Conservation (phyloP, 1,284 basidiomycete species). For the Moniliella sp. region DNA sequence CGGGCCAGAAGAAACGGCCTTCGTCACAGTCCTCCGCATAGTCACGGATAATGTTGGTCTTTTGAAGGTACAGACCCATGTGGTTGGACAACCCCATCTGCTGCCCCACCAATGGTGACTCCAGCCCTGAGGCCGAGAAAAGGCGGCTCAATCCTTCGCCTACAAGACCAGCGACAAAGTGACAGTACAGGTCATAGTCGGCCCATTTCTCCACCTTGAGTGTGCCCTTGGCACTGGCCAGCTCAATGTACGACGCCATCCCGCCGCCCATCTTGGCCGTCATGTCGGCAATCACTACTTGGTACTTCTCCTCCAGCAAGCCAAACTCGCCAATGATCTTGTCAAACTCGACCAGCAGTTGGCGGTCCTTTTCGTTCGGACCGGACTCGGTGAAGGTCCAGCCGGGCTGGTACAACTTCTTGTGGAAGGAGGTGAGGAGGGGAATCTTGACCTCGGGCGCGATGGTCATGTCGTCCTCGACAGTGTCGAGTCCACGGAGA, state of each 20-base stretch:
- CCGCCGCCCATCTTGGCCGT: constrained; percentile 55
- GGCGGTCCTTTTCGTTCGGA: constrained; percentile 70
- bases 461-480: constrained; percentile 97
- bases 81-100: constrained; percentile 76
- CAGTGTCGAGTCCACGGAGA: constrained; percentile 73
- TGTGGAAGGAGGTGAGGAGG: constrained; percentile 61
- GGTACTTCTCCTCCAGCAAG: constrained; percentile 40
- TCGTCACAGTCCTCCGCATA: constrained; percentile 77
- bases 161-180: constrained; percentile 92
- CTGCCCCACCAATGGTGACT: constrained; percentile 51
- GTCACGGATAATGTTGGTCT: constrained; percentile 93
- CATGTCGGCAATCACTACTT: constrained; percentile 57
- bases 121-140: constrained; percentile 68
- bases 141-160: constrained; percentile 83
- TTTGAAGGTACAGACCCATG: constrained; percentile 90
- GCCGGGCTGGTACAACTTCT: constrained; percentile 56
- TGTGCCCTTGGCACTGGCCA: constrained; percentile 12
- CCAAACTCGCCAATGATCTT: constrained; percentile 63
- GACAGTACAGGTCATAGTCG: constrained; percentile 92
- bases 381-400: constrained; percentile 72
- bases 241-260: constrained; percentile 63
- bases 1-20: constrained; percentile 77
- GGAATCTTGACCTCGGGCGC: constrained; percentile 66
- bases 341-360: constrained; percentile 67
- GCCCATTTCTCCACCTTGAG: constrained; percentile 28